Conservation (phyloP, 768 basidiomycete genomes). For the Russula ochroleuca region DNA sequence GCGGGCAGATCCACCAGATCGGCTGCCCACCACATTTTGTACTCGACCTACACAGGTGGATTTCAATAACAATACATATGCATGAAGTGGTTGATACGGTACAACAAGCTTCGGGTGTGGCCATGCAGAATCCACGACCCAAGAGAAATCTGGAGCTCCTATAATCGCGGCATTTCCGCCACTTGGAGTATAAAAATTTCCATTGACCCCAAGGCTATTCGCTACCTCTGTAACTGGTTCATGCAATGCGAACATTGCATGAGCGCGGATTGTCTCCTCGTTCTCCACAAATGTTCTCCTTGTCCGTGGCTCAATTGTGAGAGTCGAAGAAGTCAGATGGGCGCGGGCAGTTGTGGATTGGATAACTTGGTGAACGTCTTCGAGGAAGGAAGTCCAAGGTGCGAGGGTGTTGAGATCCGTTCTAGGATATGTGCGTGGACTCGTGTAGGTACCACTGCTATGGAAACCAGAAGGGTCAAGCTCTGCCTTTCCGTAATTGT, state of each 20-base stretch:
- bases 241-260: not conserved
- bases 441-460: not conserved
- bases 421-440: not conserved
- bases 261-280: not conserved
- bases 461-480: not conserved
- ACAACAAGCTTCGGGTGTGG: not conserved
- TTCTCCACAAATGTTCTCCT: not conserved
- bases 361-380: not conserved
- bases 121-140: not conserved
- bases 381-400: not conserved
- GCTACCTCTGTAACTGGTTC: not conserved
- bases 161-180: not conserved
- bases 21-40: not conserved
- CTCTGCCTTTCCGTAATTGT: not conserved
- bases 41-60: not conserved
- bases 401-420: not conserved
- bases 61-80: not conserved
- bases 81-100: not conserved
- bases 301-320: not conserved
- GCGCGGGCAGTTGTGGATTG: not conserved
- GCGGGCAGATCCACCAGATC: not conserved
- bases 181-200: not conserved
- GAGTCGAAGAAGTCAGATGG: not conserved
- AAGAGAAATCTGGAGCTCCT: not conserved
- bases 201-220: not conserved